Evolutionary conservation across 305 asterid species (phyloP).

Genomic region (Coffea humblotiana): DNA sequence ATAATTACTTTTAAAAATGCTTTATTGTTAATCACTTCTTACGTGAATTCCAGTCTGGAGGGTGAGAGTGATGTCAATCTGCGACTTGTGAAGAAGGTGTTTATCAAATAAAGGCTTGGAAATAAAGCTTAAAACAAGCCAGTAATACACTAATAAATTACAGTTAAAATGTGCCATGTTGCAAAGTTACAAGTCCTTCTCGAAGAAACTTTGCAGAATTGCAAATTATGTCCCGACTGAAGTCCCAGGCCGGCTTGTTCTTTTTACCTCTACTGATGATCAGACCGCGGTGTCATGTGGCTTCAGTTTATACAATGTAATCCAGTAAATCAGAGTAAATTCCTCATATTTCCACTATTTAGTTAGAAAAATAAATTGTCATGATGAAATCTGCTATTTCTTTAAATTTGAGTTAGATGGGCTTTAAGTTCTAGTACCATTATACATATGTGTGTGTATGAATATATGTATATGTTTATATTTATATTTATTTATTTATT

Average conservation of each 20-base stretch:
- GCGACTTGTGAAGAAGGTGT: neutral
- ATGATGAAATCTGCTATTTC: neutral
- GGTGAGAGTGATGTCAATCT: neutral
- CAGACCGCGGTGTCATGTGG: neutral
- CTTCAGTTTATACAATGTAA: neutral
- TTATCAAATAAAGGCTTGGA: neutral
- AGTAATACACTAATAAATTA: too few relatives aligned
- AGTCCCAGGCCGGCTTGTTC: too few relatives aligned
- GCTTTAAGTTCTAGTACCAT: neutral
- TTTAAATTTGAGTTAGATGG: neutral
- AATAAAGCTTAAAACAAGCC: neutral
- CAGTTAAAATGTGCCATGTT: neutral
- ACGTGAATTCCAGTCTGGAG: neutral
- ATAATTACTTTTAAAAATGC: neutral
- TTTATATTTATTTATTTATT: too few relatives aligned
- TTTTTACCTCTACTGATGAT: neutral
- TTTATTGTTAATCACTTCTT: neutral
- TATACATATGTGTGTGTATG: too few relatives aligned
- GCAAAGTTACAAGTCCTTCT: neutral
- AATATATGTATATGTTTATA: too few relatives aligned
- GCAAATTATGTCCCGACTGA: neutral
- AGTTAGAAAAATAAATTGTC: too few relatives aligned
- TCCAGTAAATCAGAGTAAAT: neutral
- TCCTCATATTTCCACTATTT: neutral
- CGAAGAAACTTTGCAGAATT: neutral